Evolutionary conservation across 805 yeast species (phyloP).

Genomic region (Candida awuae): DNA sequence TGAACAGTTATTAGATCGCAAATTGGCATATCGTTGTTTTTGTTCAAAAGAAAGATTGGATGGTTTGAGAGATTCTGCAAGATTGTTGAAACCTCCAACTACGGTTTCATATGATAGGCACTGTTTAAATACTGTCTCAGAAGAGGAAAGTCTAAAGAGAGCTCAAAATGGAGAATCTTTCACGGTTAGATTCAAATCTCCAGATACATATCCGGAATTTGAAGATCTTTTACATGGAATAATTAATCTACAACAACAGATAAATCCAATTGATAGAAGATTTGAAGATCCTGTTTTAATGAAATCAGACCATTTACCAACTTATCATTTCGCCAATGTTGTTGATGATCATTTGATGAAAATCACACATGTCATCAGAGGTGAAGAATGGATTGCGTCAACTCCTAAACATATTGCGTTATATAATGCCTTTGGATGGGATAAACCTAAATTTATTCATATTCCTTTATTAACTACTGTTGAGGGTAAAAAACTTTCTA

Average conservation of each 20-base stretch:
- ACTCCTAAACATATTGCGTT: conserved; percentile 91
- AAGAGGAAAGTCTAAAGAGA: conserved; percentile 33
- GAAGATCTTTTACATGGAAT: conserved; percentile 72
- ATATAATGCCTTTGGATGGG: conserved; percentile 82
- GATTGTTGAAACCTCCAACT: conserved; percentile 73
- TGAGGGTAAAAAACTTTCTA: conserved; percentile 71
- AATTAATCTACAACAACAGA: conserved; percentile 71
- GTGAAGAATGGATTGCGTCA: conserved; percentile 96
- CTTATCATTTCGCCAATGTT: conserved; percentile 94
- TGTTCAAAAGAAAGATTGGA: conserved; percentile 76
- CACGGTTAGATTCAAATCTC: conserved; percentile 72
- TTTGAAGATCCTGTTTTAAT: conserved; percentile 84
- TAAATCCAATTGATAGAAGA: conserved; percentile 58
- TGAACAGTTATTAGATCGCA: conserved; percentile 46
- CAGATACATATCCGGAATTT: conserved; percentile 58
- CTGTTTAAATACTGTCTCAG: conserved; percentile 43
- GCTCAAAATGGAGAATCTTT: conserved; percentile 32
- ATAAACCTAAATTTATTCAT: conserved; percentile 74
- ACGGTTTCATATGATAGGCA: conserved; percentile 86
- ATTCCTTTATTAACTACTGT: conserved; percentile 78
- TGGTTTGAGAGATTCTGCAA: conserved; percentile 63
- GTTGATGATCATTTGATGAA: conserved; percentile 91
- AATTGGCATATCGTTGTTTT: conserved; percentile 78
- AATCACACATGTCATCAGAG: conserved; percentile 90
- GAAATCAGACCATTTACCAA: conserved; percentile 93